phyloP scores from a whole-genome alignment of 2,329 filamentous ascomycete genomes.

The Emmonsia crescens region DNA sequence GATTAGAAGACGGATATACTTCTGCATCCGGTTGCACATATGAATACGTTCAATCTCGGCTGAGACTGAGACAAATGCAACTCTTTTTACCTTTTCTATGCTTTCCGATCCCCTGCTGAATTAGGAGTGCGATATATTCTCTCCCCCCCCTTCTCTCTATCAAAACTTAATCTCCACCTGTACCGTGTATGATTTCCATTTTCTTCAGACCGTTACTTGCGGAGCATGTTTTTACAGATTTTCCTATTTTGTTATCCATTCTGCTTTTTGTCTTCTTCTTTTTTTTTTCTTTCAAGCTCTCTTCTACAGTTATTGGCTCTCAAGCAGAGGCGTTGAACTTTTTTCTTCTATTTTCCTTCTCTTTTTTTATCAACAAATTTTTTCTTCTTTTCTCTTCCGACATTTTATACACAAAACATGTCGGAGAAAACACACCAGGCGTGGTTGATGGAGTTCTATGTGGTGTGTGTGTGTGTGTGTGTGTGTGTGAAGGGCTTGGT shows the following conservation, averaged over 20 bases:
- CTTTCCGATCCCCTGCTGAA: constrained; percentile 1
- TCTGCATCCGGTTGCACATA: not conserved
- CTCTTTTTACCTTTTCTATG: not conserved
- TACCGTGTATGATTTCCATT: not conserved
- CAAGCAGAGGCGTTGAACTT: not conserved
- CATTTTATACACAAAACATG: not conserved
- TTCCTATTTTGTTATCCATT: constrained; percentile 9
- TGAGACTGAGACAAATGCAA: not conserved
- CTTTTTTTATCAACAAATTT: constrained; percentile 12
- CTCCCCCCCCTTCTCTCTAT: not conserved
- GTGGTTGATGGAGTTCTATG: constrained; percentile 2
- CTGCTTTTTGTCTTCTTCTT: constrained; percentile 12
- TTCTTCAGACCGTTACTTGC: not conserved
- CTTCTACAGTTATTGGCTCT: constrained; percentile 8
- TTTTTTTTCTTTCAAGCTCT: constrained; percentile 10
- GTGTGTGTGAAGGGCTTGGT: not conserved
- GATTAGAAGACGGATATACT: constrained; percentile 1
- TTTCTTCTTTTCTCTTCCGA: not conserved
- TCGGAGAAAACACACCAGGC: not conserved
- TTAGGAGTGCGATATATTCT: constrained; percentile 1
- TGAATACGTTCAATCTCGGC: not conserved
- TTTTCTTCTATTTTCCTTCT: constrained; percentile 1
- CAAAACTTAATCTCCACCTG: not conserved
- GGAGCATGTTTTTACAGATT: constrained; percentile 4
- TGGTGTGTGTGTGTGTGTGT: no score